These are phyloP conservation scores for Hanseniaspora gamundiae DNA, from an alignment of 1,139 yeast species.

Conservation along the genomic window DNA sequence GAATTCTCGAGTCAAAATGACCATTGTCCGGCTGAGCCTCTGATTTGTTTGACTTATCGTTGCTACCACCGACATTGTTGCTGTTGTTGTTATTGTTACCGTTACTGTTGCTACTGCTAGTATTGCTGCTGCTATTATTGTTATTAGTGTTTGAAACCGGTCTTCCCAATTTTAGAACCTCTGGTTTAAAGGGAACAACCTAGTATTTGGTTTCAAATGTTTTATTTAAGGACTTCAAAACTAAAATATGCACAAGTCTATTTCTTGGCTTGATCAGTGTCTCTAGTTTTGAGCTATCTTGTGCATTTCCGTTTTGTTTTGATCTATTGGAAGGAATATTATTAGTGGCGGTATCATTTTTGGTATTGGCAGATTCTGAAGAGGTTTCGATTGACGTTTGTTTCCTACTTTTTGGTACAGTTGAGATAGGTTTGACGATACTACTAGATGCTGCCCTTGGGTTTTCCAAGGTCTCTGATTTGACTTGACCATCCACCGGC, in stretches of 20 bases:
- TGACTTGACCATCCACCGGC: not conserved
- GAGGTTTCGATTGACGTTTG: no score
- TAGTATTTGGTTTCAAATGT: constrained; percentile 74
- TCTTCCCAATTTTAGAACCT: constrained; percentile 76
- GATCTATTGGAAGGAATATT: not conserved
- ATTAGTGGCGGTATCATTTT: not conserved
- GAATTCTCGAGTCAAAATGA: constrained; percentile 84
- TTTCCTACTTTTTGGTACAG: not conserved
- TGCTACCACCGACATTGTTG: not conserved
- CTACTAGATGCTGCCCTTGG: not conserved
- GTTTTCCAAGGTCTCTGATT: no score
- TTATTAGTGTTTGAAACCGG: constrained; percentile 41
- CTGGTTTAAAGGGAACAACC: constrained; percentile 72
- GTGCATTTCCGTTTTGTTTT: not conserved
- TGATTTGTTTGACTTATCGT: constrained; percentile 7
- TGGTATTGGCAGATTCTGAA: not conserved
- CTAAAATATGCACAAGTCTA: constrained; percentile 36
- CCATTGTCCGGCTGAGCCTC: constrained; percentile 60
- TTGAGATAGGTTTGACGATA: not conserved
- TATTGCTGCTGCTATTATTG: no score
- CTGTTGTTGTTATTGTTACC: not conserved
- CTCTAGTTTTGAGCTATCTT: not conserved
- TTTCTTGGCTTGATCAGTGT: constrained; percentile 15
- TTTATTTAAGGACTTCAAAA: constrained; percentile 63
- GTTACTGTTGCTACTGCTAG: constrained; percentile 30